Conservation (phyloP, 2,329 filamentous ascomycete species). For the Scopulariopsis brevicaulis region DNA sequence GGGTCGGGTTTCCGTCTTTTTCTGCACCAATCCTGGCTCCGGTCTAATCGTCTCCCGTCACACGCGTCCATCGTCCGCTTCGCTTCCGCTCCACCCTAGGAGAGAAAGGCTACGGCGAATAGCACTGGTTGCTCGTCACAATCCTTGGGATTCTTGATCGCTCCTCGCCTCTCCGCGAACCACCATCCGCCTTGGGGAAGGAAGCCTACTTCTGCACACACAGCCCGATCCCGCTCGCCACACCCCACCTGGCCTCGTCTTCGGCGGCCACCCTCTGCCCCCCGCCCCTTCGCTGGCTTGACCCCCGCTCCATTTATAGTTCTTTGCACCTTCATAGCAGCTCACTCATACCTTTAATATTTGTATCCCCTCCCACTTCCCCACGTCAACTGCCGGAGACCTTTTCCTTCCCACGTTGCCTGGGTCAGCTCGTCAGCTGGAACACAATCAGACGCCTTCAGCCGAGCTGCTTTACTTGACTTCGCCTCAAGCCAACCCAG, state of each 20-base stretch:
- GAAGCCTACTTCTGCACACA: background rate
- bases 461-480: background rate
- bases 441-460: background rate
- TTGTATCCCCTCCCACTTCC: background rate
- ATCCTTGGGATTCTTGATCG: background rate
- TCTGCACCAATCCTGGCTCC: background rate
- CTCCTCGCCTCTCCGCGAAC: background rate
- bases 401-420: background rate
- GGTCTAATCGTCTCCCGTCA: background rate
- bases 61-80: background rate
- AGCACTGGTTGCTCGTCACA: constrained; percentile 4
- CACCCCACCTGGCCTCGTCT: constrained; percentile 1
- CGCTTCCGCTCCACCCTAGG: background rate
- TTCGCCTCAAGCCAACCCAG: background rate
- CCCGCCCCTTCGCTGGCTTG: background rate
- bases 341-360: background rate
- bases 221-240: background rate
- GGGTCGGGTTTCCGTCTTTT: background rate
- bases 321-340: background rate
- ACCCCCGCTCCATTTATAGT: background rate
- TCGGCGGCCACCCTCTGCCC: constrained; percentile 2
- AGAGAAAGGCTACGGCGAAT: background rate
- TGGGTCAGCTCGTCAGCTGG: background rate
- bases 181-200: background rate
- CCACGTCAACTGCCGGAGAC: background rate